A percentile compares a stretch with the other conserved stretches of the same genome.
Conservation (phyloP, 495 filamentous ascomycete species). For the Opeltia flavorubescens region DNA sequence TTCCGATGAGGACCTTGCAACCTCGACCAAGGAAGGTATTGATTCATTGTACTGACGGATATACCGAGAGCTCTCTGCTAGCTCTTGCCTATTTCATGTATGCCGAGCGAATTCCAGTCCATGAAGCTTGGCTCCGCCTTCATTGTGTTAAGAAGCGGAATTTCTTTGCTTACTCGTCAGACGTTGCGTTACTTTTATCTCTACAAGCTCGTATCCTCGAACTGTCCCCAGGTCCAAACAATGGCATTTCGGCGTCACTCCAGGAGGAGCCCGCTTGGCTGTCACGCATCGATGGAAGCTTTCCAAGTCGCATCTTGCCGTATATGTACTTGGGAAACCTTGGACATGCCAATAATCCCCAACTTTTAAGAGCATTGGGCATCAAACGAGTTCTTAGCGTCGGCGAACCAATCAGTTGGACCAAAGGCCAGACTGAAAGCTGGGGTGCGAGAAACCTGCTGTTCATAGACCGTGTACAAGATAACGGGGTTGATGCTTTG, state of each 20-base stretch:
- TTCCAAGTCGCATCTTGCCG: constrained; percentile 77
- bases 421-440: constrained; percentile 43
- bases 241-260: constrained; percentile 16
- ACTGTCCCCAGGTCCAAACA: constrained; percentile 13
- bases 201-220: constrained; percentile 61
- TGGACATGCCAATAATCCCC: constrained; percentile 82
- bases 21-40: constrained; percentile 49
- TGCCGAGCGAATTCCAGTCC: constrained; percentile 62
- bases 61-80: constrained; percentile 83
- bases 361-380: constrained; percentile 61
- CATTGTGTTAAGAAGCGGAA: constrained; percentile 74
- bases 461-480: constrained; percentile 72
- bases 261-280: constrained; percentile 61
- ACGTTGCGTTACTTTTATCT: constrained; percentile 62
- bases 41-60: constrained; percentile 89
- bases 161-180: constrained; percentile 89
- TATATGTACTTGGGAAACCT: constrained; percentile 96
- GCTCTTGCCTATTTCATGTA: constrained; percentile 86
- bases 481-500: constrained; percentile 89
- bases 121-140: constrained; percentile 74
- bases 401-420: constrained; percentile 80
- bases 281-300: constrained; percentile 68
- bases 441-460: constrained; percentile 67
- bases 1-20: constrained; percentile 26
- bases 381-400: constrained; percentile 84